phyloP scores from a whole-genome alignment of 345 rosid genomes.

The Nasturtium officinale region DNA sequence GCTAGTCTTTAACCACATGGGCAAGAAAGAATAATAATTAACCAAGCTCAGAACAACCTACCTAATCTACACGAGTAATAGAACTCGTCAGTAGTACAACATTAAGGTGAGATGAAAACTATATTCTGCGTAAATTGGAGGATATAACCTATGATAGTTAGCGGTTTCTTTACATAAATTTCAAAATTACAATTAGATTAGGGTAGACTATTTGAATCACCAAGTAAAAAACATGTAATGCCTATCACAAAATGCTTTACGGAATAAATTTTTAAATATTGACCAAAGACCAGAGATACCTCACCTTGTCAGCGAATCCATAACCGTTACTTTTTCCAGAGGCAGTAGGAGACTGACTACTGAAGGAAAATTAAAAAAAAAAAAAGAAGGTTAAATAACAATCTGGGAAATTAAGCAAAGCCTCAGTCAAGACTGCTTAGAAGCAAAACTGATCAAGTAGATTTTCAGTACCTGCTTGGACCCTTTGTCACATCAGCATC shows the following conservation, averaged over 20 bases:
- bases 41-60: conserved; percentile 16
- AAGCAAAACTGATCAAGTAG: conserved; percentile 13
- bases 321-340: conserved; percentile 81
- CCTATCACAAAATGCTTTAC: not conserved
- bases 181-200: conserved; percentile 2
- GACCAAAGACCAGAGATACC: conserved; percentile 30
- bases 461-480: conserved; percentile 58
- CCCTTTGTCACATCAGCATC: conserved; percentile 63
- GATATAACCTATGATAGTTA: not conserved
- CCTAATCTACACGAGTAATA: conserved; percentile 3
- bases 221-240: not conserved
- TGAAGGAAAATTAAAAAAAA: conserved; percentile 42
- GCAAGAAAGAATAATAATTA: conserved; percentile 11
- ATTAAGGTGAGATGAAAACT: not conserved
- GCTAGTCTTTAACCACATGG: conserved; percentile 9
- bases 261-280: not conserved
- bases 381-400: not conserved
- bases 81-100: not conserved
- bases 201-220: conserved; percentile 3
- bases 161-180: not conserved
- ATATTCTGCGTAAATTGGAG: not conserved
- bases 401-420: conserved; percentile 7
- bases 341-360: conserved; percentile 60
- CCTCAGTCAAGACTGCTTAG: not conserved
- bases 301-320: conserved; percentile 99